Conservation (phyloP, 768 basidiomycete species). For the Chlorophyllum brunneum region DNA sequence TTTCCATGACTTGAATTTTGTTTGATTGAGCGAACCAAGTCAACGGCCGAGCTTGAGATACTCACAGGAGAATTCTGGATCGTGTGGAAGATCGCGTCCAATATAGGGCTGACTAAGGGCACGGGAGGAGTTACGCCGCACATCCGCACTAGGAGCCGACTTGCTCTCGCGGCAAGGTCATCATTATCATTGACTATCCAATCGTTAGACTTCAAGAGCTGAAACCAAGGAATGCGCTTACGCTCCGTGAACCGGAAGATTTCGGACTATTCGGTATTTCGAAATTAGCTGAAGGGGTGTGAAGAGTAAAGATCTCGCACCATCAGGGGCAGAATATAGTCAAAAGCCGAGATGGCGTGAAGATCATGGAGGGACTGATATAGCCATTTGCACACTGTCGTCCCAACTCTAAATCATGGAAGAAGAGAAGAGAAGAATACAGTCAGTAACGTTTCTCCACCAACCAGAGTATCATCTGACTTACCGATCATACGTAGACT, state of each 20-base stretch:
- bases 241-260: conserved; percentile 73
- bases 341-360: conserved; percentile 72
- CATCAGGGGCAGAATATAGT: conserved; percentile 81
- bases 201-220: background rate
- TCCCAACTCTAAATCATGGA: conserved; percentile 44
- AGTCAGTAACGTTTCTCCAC: background rate
- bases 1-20: conserved; percentile 68
- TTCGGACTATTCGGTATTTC: conserved; percentile 49
- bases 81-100: conserved; percentile 71
- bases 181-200: conserved; percentile 66
- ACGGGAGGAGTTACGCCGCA: conserved; percentile 81
- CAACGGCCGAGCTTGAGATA: conserved; percentile 1
- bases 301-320: conserved; percentile 34
- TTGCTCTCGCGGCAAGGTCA: conserved; percentile 62
- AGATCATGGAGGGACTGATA: conserved; percentile 72
- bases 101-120: conserved; percentile 60
- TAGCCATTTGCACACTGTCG: conserved; percentile 74
- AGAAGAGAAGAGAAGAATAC: background rate
- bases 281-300: conserved; percentile 1
- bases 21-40: conserved; percentile 9
- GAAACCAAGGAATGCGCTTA: conserved; percentile 21
- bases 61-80: conserved; percentile 73
- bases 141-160: conserved; percentile 73
- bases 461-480: conserved; percentile 14
- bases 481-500: conserved; percentile 82